Conservation (phyloP, 495 filamentous ascomycete genomes). For the Penicillium herquei region DNA sequence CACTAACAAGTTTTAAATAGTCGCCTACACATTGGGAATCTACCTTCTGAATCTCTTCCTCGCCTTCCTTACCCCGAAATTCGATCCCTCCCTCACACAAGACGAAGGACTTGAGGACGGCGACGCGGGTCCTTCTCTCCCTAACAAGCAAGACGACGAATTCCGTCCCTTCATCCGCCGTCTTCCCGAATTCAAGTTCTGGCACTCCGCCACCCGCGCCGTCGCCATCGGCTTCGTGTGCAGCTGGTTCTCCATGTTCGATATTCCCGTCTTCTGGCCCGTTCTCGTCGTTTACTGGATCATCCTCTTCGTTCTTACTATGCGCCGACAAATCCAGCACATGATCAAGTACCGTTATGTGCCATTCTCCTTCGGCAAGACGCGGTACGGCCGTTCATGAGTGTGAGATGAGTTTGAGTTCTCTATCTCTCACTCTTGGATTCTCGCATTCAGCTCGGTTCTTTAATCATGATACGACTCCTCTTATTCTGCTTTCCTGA, state of each 20-base stretch:
- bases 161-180: constrained; percentile 95
- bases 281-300: constrained; percentile 98
- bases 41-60: constrained; percentile 99
- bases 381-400: constrained; percentile 61
- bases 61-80: constrained; percentile 96
- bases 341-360: constrained; percentile 99
- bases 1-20: constrained; percentile 41
- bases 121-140: constrained; percentile 63
- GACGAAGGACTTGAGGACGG: constrained; percentile 97
- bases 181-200: constrained; percentile 99
- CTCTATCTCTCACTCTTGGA: neutral
- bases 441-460: no score
- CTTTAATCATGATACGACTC: no score
- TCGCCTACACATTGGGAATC: constrained; percentile 96
- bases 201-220: constrained; percentile 90
- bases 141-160: constrained; percentile 93
- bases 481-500: no score
- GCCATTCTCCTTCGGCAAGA: constrained; percentile 91
- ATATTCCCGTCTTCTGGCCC: constrained; percentile 98
- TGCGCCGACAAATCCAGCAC: constrained; percentile 98
- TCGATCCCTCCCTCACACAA: constrained; percentile 93
- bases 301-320: constrained; percentile 90
- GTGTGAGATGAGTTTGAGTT: neutral
- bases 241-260: constrained; percentile 89
- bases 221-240: constrained; percentile 81